Evolutionary conservation across 768 basidiomycete species (phyloP).

Genomic region (Solioccasus polychromus): DNA sequence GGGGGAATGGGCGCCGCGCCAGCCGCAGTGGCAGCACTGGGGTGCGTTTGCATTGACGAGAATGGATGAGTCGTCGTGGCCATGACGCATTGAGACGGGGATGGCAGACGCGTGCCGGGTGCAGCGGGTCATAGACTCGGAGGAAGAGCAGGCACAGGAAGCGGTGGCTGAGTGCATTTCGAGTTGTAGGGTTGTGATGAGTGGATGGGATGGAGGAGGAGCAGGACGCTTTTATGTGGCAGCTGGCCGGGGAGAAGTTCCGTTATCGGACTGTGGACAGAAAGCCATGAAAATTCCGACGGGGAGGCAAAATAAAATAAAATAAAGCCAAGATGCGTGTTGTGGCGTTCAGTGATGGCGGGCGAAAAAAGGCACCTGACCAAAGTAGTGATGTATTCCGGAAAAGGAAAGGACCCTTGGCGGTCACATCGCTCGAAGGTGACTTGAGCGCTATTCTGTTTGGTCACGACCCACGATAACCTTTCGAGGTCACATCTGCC

Average conservation of each 20-base stretch:
- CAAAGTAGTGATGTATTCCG: conserved; percentile 18
- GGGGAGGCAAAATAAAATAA: conserved; percentile 19
- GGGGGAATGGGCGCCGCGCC: conserved; percentile 56
- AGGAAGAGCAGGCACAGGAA: conserved; percentile 13
- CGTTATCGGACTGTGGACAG: conserved; percentile 36
- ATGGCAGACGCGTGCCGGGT: conserved; percentile 14
- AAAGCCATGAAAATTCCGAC: conserved; percentile 33
- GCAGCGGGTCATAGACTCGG: conserved; percentile 9
- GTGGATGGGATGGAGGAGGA: neutral
- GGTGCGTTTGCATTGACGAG: conserved; percentile 55
- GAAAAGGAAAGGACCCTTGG: conserved; percentile 26
- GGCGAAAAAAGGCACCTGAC: conserved; percentile 32
- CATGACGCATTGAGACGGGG: conserved; percentile 23
- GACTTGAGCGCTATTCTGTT: conserved; percentile 25
- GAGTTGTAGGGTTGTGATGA: conserved; percentile 1
- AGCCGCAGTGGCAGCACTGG: conserved; percentile 78
- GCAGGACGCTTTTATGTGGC: conserved; percentile 27
- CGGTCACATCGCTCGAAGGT: conserved; percentile 33
- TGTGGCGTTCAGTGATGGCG: conserved; percentile 38
- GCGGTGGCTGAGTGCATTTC: conserved; percentile 22
- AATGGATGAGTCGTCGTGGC: conserved; percentile 26
- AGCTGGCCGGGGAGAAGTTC: conserved; percentile 31
- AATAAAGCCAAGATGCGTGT: conserved; percentile 30
- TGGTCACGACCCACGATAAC: conserved; percentile 29
- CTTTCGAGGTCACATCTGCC: conserved; percentile 31